Conservation (phyloP, 768 basidiomycete species). For the Tulasnella sp. region DNA sequence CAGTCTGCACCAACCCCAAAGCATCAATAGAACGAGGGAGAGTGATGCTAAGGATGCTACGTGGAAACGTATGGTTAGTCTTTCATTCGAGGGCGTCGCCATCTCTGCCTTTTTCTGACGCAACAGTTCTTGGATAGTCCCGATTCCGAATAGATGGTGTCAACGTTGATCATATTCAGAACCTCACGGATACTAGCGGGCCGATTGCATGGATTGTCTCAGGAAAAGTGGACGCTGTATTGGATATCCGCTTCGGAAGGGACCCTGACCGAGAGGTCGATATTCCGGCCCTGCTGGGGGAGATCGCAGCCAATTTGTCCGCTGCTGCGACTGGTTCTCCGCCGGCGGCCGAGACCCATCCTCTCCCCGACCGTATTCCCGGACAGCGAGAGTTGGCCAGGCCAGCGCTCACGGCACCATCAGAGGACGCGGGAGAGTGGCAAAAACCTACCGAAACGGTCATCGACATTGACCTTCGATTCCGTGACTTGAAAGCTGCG, state of each 20-base stretch:
- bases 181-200: slow-evolving; percentile 59
- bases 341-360: slow-evolving; percentile 7
- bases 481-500: slow-evolving; percentile 89
- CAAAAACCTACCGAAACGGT: slow-evolving; percentile 26
- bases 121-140: slow-evolving; percentile 40
- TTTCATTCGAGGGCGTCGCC: slow-evolving; percentile 3
- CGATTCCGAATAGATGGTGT: slow-evolving; percentile 95
- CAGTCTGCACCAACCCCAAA: slow-evolving; percentile 92
- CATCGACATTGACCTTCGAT: slow-evolving; percentile 88
- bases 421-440: slow-evolving; percentile 28
- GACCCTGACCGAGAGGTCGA: slow-evolving; percentile 58
- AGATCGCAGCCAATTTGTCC: slow-evolving; percentile 80
- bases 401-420: slow-evolving; percentile 71
- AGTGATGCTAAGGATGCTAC: slow-evolving; percentile 73
- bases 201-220: slow-evolving; percentile 97
- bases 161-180: slow-evolving; percentile 89
- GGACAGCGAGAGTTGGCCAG: slow-evolving; percentile 80
- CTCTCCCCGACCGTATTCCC: slow-evolving; percentile 57
- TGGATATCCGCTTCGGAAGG: slow-evolving; percentile 94
- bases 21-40: slow-evolving; percentile 82
- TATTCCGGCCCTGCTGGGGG: slow-evolving; percentile 74
- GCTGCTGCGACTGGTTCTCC: slow-evolving; percentile 23
- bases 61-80: slow-evolving; percentile 81
- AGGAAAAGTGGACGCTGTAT: slow-evolving; percentile 90
- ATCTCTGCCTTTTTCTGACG: slow-evolving; percentile 15